These are phyloP conservation scores for Herpetomonas samuelpessoai DNA, from an alignment of 208 protist genomes.

Conservation along the genomic window DNA sequence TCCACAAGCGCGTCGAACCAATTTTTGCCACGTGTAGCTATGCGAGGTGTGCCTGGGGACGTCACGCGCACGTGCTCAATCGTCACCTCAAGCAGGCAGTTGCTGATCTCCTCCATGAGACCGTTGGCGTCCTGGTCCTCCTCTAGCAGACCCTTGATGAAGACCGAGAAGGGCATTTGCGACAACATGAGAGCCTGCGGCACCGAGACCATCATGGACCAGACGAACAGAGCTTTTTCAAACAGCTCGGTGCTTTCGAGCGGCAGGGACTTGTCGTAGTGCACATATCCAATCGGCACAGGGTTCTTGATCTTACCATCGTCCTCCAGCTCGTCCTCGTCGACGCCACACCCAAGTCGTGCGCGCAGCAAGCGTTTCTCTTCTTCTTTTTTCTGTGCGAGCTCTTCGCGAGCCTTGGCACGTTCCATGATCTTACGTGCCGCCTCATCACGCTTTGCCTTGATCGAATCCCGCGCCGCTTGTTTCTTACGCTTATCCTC, in stretches of 20 bases:
- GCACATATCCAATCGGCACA: slow-evolving; percentile 40
- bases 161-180: slow-evolving; percentile 75
- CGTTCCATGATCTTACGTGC: slow-evolving; percentile 36
- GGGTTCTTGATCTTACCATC: slow-evolving; percentile 44
- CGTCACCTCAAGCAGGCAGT: slow-evolving; percentile 47
- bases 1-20: slow-evolving; percentile 83
- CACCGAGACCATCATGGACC: slow-evolving; percentile 68
- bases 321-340: slow-evolving; percentile 32
- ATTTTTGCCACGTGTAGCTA: slow-evolving; percentile 56
- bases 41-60: slow-evolving; percentile 40
- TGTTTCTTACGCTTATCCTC: slow-evolving; percentile 58
- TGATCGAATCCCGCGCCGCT: slow-evolving; percentile 41
- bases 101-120: slow-evolving; percentile 80
- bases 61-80: slow-evolving; percentile 49
- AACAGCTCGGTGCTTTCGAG: slow-evolving; percentile 39
- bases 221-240: slow-evolving; percentile 75
- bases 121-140: slow-evolving; percentile 66
- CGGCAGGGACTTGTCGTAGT: slow-evolving; percentile 36
- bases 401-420: slow-evolving; percentile 44
- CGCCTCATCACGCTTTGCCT: slow-evolving; percentile 68
- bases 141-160: slow-evolving; percentile 60
- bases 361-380: slow-evolving; percentile 53
- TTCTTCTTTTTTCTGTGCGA: slow-evolving; percentile 53
- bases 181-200: slow-evolving; percentile 60
- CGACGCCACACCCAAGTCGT: slow-evolving; percentile 27